These are phyloP conservation scores for Casuarina equisetifolia DNA, from an alignment of 306 rosid species.

Conservation along the genomic window DNA sequence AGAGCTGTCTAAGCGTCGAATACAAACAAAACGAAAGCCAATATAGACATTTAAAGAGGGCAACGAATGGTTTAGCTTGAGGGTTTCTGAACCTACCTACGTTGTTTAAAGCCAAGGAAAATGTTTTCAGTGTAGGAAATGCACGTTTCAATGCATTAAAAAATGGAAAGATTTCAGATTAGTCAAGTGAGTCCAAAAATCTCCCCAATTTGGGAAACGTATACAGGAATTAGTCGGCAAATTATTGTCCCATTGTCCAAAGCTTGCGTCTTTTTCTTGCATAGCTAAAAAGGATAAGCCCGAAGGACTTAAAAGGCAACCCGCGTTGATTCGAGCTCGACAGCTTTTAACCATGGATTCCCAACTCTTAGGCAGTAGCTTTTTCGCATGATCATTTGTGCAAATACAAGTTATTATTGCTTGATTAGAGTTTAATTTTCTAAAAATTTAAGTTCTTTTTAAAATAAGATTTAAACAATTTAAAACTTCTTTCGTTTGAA, in stretches of 20 bases:
- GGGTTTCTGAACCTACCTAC: background rate
- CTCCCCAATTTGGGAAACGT: constrained; percentile 16
- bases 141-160: background rate
- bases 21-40: background rate
- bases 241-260: background rate
- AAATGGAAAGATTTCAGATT: background rate
- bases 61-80: background rate
- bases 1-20: background rate
- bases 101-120: background rate
- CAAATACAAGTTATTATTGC: background rate
- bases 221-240: background rate
- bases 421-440: too few relatives aligned
- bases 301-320: constrained; percentile 1
- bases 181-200: background rate
- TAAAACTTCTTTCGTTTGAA: too few relatives aligned
- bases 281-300: constrained; percentile 24
- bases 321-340: too few relatives aligned
- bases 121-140: background rate
- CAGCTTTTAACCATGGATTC: background rate
- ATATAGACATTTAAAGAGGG: background rate
- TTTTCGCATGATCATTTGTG: background rate
- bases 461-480: too few relatives aligned
- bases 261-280: constrained; percentile 8
- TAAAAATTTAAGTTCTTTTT: too few relatives aligned
- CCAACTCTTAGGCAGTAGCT: background rate